Percentiles rank a stretch among this genome's conserved stretches.
Evolutionary conservation across 1,139 yeast genomes (phyloP).

Genomic region (Blastobotrys proliferans): DNA sequence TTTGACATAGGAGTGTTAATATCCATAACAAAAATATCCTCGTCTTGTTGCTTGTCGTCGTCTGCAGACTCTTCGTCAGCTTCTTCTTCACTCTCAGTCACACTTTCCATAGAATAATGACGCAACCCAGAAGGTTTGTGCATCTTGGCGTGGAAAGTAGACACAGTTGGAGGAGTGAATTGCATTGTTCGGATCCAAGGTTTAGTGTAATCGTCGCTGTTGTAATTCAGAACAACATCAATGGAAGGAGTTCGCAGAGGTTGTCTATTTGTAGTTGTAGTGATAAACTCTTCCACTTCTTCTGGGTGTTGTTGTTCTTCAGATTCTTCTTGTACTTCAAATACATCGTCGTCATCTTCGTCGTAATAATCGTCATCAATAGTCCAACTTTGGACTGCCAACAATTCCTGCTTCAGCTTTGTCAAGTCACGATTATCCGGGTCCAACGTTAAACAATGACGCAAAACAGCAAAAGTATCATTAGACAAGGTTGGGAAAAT

Average conservation of each 20-base stretch:
- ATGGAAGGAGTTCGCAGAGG: constrained; percentile 42
- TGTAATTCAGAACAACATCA: constrained; percentile 18
- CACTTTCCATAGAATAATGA: constrained; percentile 14
- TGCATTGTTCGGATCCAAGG: constrained; percentile 37
- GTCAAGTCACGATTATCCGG: constrained; percentile 76
- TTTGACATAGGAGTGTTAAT: constrained; percentile 17
- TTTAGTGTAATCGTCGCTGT: constrained; percentile 13
- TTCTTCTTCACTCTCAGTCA: constrained; percentile 4
- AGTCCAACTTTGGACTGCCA: constrained; percentile 64
- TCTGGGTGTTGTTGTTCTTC: constrained; percentile 22
- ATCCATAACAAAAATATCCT: constrained; percentile 32
- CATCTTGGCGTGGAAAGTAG: neutral
- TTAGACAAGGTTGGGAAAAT: constrained; percentile 86
- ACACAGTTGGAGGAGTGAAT: constrained; percentile 35
- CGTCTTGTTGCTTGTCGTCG: constrained; percentile 7
- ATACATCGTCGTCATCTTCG: constrained; percentile 28
- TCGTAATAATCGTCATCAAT: constrained; percentile 57
- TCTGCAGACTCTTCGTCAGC: neutral
- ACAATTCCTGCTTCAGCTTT: constrained; percentile 56
- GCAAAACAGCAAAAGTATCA: constrained; percentile 77
- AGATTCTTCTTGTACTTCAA: constrained; percentile 34
- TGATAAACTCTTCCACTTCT: constrained; percentile 21
- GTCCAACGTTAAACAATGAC: constrained; percentile 76
- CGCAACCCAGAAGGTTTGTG: constrained; percentile 13
- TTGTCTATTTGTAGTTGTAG: constrained; percentile 35